These are phyloP conservation scores for Jamesozyma lodderae DNA, from an alignment of 805 yeast species.

Conservation along the genomic window DNA sequence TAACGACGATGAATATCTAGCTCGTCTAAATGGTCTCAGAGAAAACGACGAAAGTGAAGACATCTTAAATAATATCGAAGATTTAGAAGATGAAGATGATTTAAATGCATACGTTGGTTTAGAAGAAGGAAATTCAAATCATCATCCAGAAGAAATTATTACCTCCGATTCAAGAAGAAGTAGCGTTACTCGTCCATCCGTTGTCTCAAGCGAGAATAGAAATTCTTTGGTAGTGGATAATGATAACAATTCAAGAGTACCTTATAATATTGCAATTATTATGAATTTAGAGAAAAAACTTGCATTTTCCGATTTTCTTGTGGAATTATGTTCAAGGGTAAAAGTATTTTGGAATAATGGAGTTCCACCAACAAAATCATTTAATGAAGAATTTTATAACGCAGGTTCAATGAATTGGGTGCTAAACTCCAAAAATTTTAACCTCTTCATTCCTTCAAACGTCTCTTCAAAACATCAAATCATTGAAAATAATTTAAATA, in stretches of 20 bases:
- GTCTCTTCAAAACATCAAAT: slow-evolving; percentile 17
- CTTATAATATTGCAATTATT: slow-evolving; percentile 47
- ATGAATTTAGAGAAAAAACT: slow-evolving; percentile 37
- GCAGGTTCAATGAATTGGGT: slow-evolving; percentile 43
- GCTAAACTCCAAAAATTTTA: slow-evolving; percentile 35
- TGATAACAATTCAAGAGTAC: slow-evolving; percentile 24
- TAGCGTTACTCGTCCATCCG: neutral
- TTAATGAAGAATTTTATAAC: slow-evolving; percentile 39
- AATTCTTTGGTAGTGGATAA: slow-evolving; percentile 7
- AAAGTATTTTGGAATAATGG: slow-evolving; percentile 47
- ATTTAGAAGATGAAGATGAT: slow-evolving; percentile 1
- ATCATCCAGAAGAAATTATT: neutral
- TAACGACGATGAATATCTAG: slow-evolving; percentile 28
- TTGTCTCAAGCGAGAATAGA: neutral
- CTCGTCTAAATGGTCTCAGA: slow-evolving; percentile 19
- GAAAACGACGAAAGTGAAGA: slow-evolving; percentile 7
- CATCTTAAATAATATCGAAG: slow-evolving; percentile 1
- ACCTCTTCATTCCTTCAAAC: slow-evolving; percentile 32
- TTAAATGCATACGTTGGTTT: too few relatives aligned
- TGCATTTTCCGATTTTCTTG: slow-evolving; percentile 30
- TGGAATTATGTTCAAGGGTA: slow-evolving; percentile 37
- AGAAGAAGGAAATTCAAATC: neutral
- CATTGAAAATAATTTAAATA: slow-evolving; percentile 17
- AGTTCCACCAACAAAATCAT: slow-evolving; percentile 39
- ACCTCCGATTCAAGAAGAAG: neutral